Percentiles rank a stretch among this genome's conserved stretches.
Evolutionary conservation across 805 yeast genomes (phyloP).

Genomic region (Saccharomycopsis fermentans): DNA sequence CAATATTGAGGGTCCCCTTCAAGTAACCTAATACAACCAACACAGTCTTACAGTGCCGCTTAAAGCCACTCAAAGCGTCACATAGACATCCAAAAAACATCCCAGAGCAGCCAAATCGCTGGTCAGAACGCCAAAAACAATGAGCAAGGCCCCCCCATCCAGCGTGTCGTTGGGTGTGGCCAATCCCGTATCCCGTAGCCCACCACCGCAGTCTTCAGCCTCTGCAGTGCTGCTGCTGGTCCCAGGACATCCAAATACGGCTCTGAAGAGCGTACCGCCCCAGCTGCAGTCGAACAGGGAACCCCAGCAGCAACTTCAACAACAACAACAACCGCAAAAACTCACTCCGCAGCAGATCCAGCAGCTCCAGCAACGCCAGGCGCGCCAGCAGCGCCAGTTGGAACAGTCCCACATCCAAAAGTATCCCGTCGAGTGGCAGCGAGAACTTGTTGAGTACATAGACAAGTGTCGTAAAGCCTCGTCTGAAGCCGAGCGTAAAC

Average conservation of each 20-base stretch:
- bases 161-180: no score
- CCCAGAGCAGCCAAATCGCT: no score
- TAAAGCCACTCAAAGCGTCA: no score
- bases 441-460: conserved; percentile 9
- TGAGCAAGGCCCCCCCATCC: not conserved
- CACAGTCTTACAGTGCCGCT: no score
- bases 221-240: not conserved
- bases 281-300: not conserved
- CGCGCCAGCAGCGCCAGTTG: conserved; percentile 1
- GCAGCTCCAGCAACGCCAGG: not conserved
- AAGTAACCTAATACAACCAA: no score
- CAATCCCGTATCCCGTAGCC: not conserved
- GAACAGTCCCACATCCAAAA: not conserved
- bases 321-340: no score
- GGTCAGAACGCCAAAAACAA: not conserved
- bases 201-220: not conserved
- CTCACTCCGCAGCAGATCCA: not conserved
- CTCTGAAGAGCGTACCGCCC: not conserved
- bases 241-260: not conserved
- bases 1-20: no score
- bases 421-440: conserved; percentile 14
- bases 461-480: conserved; percentile 2
- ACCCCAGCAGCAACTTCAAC: not conserved
- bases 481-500: not conserved
- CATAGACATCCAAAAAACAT: no score